A percentile compares a stretch with the other conserved stretches of the same genome.
Conservation (phyloP, 2,329 filamentous ascomycete species). For the Arthrobotrys conoides region DNA sequence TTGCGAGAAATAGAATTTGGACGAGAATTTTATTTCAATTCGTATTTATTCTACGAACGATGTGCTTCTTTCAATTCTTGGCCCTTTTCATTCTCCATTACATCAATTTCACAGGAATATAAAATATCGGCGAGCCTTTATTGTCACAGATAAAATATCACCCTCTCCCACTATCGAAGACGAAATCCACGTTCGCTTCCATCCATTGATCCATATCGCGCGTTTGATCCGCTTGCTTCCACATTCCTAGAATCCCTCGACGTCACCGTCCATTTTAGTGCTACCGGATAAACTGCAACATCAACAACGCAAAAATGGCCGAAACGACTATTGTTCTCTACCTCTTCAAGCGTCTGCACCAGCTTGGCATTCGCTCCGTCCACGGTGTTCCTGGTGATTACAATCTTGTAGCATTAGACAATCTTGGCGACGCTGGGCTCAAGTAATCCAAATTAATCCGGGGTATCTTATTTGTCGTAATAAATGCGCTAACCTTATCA, state of each 20-base stretch:
- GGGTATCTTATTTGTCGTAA: too few relatives aligned
- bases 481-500: background rate
- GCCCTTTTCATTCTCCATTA: background rate
- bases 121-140: too few relatives aligned
- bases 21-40: too few relatives aligned
- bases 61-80: background rate
- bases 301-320: slow-evolving; percentile 42
- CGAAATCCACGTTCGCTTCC: too few relatives aligned
- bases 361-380: slow-evolving; percentile 76
- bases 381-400: slow-evolving; percentile 82
- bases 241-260: slow-evolving; percentile 10
- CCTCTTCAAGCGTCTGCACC: slow-evolving; percentile 75
- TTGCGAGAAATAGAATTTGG: too few relatives aligned
- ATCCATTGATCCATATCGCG: too few relatives aligned
- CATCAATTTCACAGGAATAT: background rate
- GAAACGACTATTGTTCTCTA: slow-evolving; percentile 68
- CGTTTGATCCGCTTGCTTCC: slow-evolving; percentile 10
- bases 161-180: too few relatives aligned
- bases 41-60: too few relatives aligned
- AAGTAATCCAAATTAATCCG: slow-evolving; percentile 64
- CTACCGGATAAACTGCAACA: slow-evolving; percentile 24
- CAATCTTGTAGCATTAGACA: slow-evolving; percentile 79
- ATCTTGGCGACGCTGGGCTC: slow-evolving; percentile 73
- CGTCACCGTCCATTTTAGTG: slow-evolving; percentile 23
- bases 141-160: too few relatives aligned